Evolutionary conservation across 371 early-diverging fungal genomes (phyloP), one percentile per base, ranked within the genome.

Genomic region (Mucor velutinosus): DNA sequence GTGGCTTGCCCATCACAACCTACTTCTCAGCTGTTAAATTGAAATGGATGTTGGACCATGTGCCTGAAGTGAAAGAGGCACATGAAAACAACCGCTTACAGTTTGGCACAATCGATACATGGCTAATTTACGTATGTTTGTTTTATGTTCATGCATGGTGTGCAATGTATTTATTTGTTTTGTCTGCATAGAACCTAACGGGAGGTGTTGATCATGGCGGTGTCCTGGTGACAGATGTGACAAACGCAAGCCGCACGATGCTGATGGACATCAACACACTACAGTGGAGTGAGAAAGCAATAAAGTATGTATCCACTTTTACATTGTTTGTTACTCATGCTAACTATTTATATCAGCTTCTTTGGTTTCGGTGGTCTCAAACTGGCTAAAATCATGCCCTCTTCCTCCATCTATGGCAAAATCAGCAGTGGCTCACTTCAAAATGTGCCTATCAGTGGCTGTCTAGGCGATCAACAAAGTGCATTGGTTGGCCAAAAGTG

Each of bases 381-480:
- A 14, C 86, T 98, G 7, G 96, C 98, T 23, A 83, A 86, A 71
- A 93, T 98, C 69, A 81, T 82, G n/a, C 92, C 96, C 15, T 96
- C 96, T 7, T 85, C 96, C 14, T 89, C 93, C 58, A 65, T 91
- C 0, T 95, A 95, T 78, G 97, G 95, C n/a, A 69, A 78, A 23
- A 70, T 95, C 61, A 70, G 64, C 12, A 62, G 70, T 10, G 90
- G 90, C 6, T 75, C 91, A 0, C 81, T 89, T 17, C 66, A 74
- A 72, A 93, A 90, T 43, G 72, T 93, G 7, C 91, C 93, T 2
- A 87, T 96, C 23, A 76, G 93, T 14, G 96, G 95, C 10, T 92
- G 93, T 70, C 78, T 98, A 29, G 99, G 99, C 35, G 99, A 98
- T 81, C 99, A 98, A 74, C 99, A 98, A 73, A 95, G 97, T 17